phyloP scores from a whole-genome alignment of 306 rosid species.

The Cicer judaicum region DNA sequence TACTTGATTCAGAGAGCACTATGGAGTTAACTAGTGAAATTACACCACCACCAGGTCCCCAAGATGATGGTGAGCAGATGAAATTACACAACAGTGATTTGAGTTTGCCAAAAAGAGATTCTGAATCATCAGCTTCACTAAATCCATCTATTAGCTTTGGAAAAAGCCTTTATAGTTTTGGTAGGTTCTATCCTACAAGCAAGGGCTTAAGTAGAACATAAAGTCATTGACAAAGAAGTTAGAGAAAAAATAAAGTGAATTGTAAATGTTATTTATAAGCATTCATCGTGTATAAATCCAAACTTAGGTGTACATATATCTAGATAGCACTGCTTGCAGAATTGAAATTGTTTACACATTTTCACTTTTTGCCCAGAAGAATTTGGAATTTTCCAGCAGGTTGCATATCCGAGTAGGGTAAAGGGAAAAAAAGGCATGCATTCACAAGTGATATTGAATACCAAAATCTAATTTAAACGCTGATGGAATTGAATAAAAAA shows the following conservation, averaged over 20 bases:
- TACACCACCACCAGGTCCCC: background rate
- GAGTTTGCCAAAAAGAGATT: constrained; percentile 41
- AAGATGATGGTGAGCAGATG: constrained; percentile 39
- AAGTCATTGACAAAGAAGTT: constrained; percentile 36
- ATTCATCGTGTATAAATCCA: constrained; percentile 20
- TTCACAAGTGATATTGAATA: background rate
- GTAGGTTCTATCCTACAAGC: constrained; percentile 51
- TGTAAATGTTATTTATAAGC: constrained; percentile 43
- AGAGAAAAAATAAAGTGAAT: constrained; percentile 25
- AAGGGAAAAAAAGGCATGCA: background rate
- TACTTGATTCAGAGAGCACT: constrained; percentile 57
- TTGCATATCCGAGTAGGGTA: background rate
- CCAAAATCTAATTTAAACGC: background rate
- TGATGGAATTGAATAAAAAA: constrained; percentile 4
- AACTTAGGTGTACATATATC: constrained; percentile 12
- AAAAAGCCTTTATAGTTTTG: constrained; percentile 46
- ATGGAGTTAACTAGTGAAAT: constrained; percentile 40
- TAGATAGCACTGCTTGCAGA: background rate
- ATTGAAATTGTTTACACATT: background rate
- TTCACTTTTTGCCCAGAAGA: background rate
- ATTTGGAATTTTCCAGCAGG: background rate
- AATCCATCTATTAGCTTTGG: constrained; percentile 42
- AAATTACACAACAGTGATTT: constrained; percentile 39
- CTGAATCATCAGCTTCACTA: constrained; percentile 42
- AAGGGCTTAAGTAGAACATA: constrained; percentile 45